Percentiles rank a stretch among this genome's conserved stretches.
These are phyloP conservation scores for Colletotrichum sidae DNA, from an alignment of 2,329 filamentous ascomycete species.

Conservation along the genomic window DNA sequence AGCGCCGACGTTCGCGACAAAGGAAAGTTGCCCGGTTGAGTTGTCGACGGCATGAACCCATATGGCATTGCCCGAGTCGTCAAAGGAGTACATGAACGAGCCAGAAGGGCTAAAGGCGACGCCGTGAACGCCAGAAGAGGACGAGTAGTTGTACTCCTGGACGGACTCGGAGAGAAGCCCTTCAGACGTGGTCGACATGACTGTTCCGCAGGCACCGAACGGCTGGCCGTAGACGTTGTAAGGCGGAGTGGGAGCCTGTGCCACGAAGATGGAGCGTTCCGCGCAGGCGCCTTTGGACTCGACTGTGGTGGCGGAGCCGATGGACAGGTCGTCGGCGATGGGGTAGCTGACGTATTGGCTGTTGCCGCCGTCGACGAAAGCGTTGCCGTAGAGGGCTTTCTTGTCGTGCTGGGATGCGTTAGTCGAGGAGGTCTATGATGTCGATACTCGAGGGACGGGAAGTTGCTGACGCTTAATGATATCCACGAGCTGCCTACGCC, in stretches of 20 bases:
- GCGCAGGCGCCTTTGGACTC: constrained; percentile 1
- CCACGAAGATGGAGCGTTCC: constrained; percentile 11
- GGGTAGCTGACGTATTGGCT: constrained; percentile 19
- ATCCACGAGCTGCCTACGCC: constrained; percentile 21
- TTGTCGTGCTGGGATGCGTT: not conserved
- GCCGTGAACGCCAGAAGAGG: constrained; percentile 6
- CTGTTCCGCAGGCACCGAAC: constrained; percentile 18
- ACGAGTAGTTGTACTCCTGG: constrained; percentile 23
- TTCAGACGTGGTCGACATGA: constrained; percentile 9
- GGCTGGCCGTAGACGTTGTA: constrained; percentile 14
- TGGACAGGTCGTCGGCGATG: not conserved
- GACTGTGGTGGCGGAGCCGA: constrained; percentile 1
- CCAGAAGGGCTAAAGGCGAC: not conserved
- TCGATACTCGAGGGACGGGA: not conserved
- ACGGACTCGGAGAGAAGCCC: constrained; percentile 13
- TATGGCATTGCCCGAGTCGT: constrained; percentile 10
- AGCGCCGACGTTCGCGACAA: not conserved
- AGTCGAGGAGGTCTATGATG: not conserved
- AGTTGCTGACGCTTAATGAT: constrained; percentile 1
- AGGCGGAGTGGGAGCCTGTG: not conserved
- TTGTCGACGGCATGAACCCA: constrained; percentile 7
- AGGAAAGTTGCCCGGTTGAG: not conserved
- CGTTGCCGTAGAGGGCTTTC: constrained; percentile 9
- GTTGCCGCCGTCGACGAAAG: constrained; percentile 4
- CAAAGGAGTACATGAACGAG: not conserved